Conservation (phyloP, 768 basidiomycete genomes). For the Suillus subluteus region DNA sequence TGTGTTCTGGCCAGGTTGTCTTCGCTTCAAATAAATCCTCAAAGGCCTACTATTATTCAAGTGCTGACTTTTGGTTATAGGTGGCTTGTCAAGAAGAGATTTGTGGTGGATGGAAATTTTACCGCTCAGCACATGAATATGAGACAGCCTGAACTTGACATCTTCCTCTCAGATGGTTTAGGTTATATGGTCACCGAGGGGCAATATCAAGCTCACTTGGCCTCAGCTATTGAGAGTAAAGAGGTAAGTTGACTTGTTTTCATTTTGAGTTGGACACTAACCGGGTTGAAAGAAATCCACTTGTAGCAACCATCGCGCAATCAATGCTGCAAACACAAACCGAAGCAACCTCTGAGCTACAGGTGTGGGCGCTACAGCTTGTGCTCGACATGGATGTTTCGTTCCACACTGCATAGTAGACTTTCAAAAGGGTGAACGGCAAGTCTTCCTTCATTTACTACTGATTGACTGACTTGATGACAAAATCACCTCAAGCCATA, state of each 20-base stretch:
- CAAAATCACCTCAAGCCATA: conserved; percentile 21
- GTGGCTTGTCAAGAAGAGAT: conserved; percentile 1
- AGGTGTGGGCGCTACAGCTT: no score
- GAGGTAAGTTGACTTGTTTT: conserved; percentile 5
- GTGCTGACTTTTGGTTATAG: background rate
- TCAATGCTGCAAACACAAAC: no score
- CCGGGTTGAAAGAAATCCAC: no score
- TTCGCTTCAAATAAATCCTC: no score
- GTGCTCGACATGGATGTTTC: no score
- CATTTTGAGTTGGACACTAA: no score
- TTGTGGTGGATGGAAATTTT: conserved; percentile 19
- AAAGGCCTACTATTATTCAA: no score
- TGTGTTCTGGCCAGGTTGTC: no score
- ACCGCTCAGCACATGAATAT: conserved; percentile 22
- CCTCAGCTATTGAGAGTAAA: conserved; percentile 5
- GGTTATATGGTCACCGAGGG: conserved; percentile 27
- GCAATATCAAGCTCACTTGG: conserved; percentile 27
- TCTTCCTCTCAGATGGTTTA: conserved; percentile 30
- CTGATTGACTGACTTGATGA: background rate
- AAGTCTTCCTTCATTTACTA: conserved; percentile 1
- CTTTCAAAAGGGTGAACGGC: conserved; percentile 34
- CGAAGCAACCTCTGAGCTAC: no score
- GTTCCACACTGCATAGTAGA: conserved; percentile 28
- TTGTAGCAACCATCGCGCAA: no score
- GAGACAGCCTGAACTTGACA: conserved; percentile 26